Percentiles rank a stretch among this genome's conserved stretches.
These are phyloP conservation scores for Globisporangium nunn DNA, from an alignment of 352 stramenopile genomes.

Conservation along the genomic window DNA sequence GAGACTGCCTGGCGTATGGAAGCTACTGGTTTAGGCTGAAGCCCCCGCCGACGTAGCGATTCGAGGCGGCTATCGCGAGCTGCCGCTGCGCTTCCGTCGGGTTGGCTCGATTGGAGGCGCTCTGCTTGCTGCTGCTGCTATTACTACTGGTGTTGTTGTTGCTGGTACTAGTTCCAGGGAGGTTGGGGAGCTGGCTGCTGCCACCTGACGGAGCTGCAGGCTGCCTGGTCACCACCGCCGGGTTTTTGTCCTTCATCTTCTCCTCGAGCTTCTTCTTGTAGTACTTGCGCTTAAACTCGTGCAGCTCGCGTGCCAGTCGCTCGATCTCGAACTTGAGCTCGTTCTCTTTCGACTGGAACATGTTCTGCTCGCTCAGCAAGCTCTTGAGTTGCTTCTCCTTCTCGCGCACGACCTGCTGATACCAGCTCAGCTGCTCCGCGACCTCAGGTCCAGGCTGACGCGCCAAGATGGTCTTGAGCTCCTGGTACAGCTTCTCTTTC, in stretches of 20 bases:
- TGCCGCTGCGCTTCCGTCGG: constrained; percentile 79
- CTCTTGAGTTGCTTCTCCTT: constrained; percentile 97
- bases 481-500: constrained; percentile 93
- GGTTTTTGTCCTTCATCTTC: constrained; percentile 68
- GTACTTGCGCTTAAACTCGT: constrained; percentile 95
- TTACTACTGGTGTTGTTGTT: constrained; percentile 9
- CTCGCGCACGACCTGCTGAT: constrained; percentile 93
- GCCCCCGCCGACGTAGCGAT: constrained; percentile 88
- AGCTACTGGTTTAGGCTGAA: constrained; percentile 90
- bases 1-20: no score
- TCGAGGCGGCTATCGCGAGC: constrained; percentile 76
- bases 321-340: constrained; percentile 96
- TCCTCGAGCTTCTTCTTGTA: constrained; percentile 91
- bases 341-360: constrained; percentile 92
- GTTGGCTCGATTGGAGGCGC: constrained; percentile 14
- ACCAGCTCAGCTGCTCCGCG: constrained; percentile 92
- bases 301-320: constrained; percentile 84
- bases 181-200: constrained; percentile 24
- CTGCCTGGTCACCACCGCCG: constrained; percentile 23
- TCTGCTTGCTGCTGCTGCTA: constrained; percentile 5
- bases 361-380: constrained; percentile 96
- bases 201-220: neutral
- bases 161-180: constrained; percentile 16
- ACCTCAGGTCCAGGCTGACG: constrained; percentile 92
- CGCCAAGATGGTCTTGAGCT: constrained; percentile 92